Conservation (phyloP, 2,329 filamentous ascomycete genomes). For the Chalaropsis thielavioides region DNA sequence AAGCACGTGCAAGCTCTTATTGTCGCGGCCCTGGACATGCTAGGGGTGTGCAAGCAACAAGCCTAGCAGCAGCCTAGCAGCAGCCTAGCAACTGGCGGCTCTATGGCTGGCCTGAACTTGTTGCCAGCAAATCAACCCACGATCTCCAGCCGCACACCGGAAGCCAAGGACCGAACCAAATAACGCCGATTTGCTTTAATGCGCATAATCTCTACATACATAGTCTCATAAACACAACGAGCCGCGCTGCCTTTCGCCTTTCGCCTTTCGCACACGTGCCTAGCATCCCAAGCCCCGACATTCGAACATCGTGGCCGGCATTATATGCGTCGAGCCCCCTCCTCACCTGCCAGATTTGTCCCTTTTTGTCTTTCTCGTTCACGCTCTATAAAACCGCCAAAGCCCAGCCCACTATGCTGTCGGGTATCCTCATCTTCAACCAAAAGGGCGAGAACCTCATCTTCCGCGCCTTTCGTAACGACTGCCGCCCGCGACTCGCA, state of each 20-base stretch:
- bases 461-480: slow-evolving; percentile 95
- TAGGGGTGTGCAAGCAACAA: neutral
- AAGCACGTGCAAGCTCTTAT: neutral
- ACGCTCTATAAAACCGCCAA: neutral
- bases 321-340: neutral
- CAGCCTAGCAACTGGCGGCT: neutral
- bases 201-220: neutral
- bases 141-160: neutral
- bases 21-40: neutral
- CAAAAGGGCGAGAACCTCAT: slow-evolving; percentile 99
- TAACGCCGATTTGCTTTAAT: neutral
- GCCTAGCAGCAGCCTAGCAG: neutral
- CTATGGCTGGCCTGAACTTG: neutral
- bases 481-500: slow-evolving; percentile 91
- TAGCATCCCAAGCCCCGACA: neutral
- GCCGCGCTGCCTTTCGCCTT: neutral
- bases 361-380: neutral
- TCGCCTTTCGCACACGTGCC: neutral
- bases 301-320: neutral
- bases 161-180: neutral
- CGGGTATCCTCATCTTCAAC: slow-evolving; percentile 95
- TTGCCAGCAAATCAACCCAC: neutral
- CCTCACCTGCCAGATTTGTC: neutral
- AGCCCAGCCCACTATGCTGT: slow-evolving; percentile 51
- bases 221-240: neutral